Percentiles rank a stretch among this genome's conserved stretches.
Evolutionary conservation across 1,139 yeast genomes (phyloP).

Genomic region (Sugiyamaella grinbergsii): DNA sequence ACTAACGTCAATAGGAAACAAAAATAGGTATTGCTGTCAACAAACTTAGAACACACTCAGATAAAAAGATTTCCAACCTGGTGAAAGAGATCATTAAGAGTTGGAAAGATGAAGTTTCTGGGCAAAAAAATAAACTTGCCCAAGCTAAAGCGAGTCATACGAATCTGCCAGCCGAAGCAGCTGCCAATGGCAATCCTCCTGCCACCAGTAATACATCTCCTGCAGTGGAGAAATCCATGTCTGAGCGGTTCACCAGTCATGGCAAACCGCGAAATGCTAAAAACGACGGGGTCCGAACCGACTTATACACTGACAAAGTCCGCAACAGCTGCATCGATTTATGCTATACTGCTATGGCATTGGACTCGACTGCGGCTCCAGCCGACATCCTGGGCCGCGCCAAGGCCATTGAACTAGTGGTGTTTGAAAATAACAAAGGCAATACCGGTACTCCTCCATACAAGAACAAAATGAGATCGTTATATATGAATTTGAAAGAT

Average conservation of each 20-base stretch:
- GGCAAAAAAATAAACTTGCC: conserved; percentile 53
- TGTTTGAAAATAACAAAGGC: conserved; percentile 58
- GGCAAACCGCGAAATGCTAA: conserved; percentile 65
- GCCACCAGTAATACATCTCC: conserved; percentile 27
- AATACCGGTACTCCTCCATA: conserved; percentile 59
- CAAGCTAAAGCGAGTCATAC: conserved; percentile 21
- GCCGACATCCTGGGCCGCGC: conserved; percentile 62
- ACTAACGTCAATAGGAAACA: conserved; percentile 57
- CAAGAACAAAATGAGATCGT: conserved; percentile 77
- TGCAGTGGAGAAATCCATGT: conserved; percentile 14
- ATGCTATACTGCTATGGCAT: conserved; percentile 83
- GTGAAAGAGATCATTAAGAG: conserved; percentile 80
- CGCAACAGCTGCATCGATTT: conserved; percentile 86
- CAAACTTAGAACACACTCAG: conserved; percentile 71
- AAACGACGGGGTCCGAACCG: conserved; percentile 75
- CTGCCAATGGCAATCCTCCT: conserved; percentile 24
- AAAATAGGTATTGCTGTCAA: conserved; percentile 97
- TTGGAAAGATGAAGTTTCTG: conserved; percentile 90
- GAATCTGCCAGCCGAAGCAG: conserved; percentile 35
- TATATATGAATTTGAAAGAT: conserved; percentile 83
- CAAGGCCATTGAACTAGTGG: conserved; percentile 71
- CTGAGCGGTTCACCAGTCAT: conserved; percentile 31
- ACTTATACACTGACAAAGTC: conserved; percentile 69
- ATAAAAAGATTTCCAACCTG: conserved; percentile 62
- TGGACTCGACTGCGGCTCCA: conserved; percentile 68